Evolutionary conservation across 139 green algal genomes (phyloP).

Genomic region (Coccomyxa sp.): DNA sequence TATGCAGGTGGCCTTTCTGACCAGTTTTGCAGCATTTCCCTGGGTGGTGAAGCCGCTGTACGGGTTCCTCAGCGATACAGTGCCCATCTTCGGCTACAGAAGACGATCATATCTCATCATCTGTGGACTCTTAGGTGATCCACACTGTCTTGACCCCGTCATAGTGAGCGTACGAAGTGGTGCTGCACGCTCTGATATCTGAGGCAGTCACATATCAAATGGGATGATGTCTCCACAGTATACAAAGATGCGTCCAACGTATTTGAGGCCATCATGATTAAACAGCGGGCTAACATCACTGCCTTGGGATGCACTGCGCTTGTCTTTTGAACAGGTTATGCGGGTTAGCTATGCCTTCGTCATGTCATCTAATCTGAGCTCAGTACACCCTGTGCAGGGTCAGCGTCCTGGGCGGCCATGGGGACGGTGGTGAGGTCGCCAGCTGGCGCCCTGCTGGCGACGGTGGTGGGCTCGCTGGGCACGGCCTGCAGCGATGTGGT

Average conservation of each 20-base stretch:
- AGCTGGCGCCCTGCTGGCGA: slow-evolving; percentile 29
- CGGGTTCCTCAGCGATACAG: slow-evolving; percentile 84
- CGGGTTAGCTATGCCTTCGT: no score
- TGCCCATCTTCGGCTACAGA: slow-evolving; percentile 93
- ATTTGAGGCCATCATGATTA: no score
- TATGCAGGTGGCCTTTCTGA: slow-evolving; percentile 61
- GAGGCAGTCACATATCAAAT: no score
- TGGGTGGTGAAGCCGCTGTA: slow-evolving; percentile 95
- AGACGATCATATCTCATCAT: slow-evolving; percentile 81
- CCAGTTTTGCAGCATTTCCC: slow-evolving; percentile 46
- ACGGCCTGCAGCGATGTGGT: slow-evolving; percentile 92
- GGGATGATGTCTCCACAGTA: no score
- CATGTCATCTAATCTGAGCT: no score
- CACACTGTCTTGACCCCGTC: no score
- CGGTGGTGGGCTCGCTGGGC: slow-evolving; percentile 59
- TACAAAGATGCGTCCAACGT: no score
- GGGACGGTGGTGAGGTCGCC: slow-evolving; percentile 43
- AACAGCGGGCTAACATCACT: no score
- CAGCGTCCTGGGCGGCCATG: slow-evolving; percentile 62
- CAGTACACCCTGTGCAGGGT: slow-evolving; percentile 35
- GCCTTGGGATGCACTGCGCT: no score
- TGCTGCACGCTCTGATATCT: no score
- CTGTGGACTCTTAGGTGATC: slow-evolving; percentile 62
- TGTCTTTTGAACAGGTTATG: no score
- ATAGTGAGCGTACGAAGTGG: no score